These are phyloP conservation scores for Mediolabrus comicus DNA, from an alignment of 108 stramenopile genomes.

Conservation along the genomic window DNA sequence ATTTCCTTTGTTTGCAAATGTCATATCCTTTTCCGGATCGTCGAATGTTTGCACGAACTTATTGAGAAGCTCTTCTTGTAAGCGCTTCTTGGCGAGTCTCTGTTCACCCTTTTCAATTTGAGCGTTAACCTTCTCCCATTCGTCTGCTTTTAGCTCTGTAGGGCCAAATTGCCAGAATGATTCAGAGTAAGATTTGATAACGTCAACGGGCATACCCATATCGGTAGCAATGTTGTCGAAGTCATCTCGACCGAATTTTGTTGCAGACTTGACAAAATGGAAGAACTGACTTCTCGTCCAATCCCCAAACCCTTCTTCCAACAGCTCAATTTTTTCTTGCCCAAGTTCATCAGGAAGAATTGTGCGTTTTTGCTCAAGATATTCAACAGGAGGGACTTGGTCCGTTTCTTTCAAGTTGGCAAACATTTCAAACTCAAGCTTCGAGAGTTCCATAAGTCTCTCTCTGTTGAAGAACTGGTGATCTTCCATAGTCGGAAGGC, in stretches of 20 bases:
- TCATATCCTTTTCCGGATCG: constrained; percentile 79
- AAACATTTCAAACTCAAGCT: constrained; percentile 76
- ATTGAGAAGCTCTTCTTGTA: constrained; percentile 59
- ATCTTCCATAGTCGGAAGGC: constrained; percentile 91
- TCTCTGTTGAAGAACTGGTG: constrained; percentile 94
- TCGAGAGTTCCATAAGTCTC: constrained; percentile 78
- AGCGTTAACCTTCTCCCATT: constrained; percentile 79
- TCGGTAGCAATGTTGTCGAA: constrained; percentile 78
- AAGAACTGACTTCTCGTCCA: constrained; percentile 93
- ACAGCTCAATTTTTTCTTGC: constrained; percentile 75
- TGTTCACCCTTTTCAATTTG: constrained; percentile 85
- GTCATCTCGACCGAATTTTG: constrained; percentile 91
- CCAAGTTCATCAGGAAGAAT: constrained; percentile 75
- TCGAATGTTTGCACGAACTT: constrained; percentile 85
- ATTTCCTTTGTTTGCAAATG: constrained; percentile 89
- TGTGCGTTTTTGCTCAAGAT: constrained; percentile 50
- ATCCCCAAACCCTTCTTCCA: constrained; percentile 90
- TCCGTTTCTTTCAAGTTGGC: constrained; percentile 77
- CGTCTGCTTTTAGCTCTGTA: constrained; percentile 71
- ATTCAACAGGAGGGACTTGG: constrained; percentile 66
- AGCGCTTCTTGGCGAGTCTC: constrained; percentile 77
- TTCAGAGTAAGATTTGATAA: constrained; percentile 81
- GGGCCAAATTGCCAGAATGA: constrained; percentile 86
- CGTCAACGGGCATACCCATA: constrained; percentile 85
- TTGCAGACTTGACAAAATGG: constrained; percentile 86